Evolutionary conservation across 140 eudicot species (phyloP).

Genomic region (Flaveria floridana): DNA sequence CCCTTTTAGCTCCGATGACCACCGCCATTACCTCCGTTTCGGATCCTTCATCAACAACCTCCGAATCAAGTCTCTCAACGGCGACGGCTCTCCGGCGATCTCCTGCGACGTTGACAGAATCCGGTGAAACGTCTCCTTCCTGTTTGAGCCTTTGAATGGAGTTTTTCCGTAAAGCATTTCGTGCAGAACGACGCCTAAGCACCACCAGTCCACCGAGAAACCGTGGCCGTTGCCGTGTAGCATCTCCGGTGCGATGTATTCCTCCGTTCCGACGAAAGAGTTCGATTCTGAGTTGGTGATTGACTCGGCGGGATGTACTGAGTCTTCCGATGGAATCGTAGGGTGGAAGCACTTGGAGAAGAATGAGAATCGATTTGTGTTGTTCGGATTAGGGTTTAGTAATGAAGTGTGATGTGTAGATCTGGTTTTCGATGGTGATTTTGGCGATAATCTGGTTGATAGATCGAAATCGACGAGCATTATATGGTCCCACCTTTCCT

Average conservation of each 20-base stretch:
- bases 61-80: conserved; percentile 69
- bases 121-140: conserved; percentile 71
- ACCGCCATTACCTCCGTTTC: conserved; percentile 39
- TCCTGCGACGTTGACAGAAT: conserved; percentile 50
- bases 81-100: conserved; percentile 65
- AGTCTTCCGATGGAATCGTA: conserved; percentile 43
- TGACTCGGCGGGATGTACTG: conserved; percentile 33
- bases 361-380: conserved; percentile 18
- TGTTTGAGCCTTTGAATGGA: conserved; percentile 64
- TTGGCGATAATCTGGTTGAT: conserved; percentile 54
- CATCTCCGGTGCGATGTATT: conserved; percentile 85
- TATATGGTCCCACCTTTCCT: too few species aligned
- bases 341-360: conserved; percentile 31
- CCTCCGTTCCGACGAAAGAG: conserved; percentile 95
- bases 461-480: conserved; percentile 91
- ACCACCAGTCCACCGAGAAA: conserved; percentile 85
- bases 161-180: conserved; percentile 85
- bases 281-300: conserved; percentile 28
- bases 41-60: conserved; percentile 74
- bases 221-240: conserved; percentile 67
- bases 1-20: too few species aligned
- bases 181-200: conserved; percentile 65
- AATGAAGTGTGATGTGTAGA: conserved; percentile 12
- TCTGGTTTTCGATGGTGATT: conserved; percentile 34
- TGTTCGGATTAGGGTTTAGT: conserved; percentile 34